Conservation (phyloP, 1,284 basidiomycete species). For the Neotropicomus parvogracilis region DNA sequence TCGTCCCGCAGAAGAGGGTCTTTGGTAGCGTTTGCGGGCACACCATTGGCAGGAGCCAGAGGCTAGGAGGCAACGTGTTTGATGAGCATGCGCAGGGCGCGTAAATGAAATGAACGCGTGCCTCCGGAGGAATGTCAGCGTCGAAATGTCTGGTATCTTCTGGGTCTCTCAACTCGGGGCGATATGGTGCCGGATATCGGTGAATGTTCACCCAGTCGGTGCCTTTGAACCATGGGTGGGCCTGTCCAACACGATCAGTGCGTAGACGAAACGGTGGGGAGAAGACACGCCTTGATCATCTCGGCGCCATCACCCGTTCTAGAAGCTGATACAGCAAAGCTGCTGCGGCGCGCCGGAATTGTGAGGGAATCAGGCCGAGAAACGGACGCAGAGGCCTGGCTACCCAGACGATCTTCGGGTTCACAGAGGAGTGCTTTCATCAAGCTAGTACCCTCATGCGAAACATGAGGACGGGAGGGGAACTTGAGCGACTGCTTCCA, state of each 20-base stretch:
- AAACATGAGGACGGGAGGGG: slow-evolving; percentile 79
- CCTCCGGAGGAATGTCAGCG: slow-evolving; percentile 88
- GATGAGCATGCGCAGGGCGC: slow-evolving; percentile 24
- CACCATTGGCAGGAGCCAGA: slow-evolving; percentile 84
- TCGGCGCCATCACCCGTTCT: slow-evolving; percentile 78
- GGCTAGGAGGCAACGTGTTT: slow-evolving; percentile 54
- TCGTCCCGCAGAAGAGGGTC: slow-evolving; percentile 86
- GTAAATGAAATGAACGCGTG: slow-evolving; percentile 41
- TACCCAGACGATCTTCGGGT: slow-evolving; percentile 88
- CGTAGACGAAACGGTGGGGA: slow-evolving; percentile 18
- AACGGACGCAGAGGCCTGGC: slow-evolving; percentile 62
- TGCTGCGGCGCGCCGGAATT: slow-evolving; percentile 69
- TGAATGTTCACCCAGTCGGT: slow-evolving; percentile 85
- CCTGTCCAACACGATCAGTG: slow-evolving; percentile 42
- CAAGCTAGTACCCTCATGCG: slow-evolving; percentile 81
- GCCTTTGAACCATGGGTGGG: slow-evolving; percentile 83
- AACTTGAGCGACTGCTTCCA: slow-evolving; percentile 89
- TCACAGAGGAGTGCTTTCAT: slow-evolving; percentile 90
- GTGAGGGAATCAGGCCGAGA: slow-evolving; percentile 76
- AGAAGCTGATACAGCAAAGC: slow-evolving; percentile 55
- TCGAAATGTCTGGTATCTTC: slow-evolving; percentile 91
- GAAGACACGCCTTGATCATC: slow-evolving; percentile 69
- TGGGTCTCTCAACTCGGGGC: slow-evolving; percentile 72
- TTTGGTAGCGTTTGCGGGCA: slow-evolving; percentile 75
- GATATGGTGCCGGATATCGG: slow-evolving; percentile 79